These are phyloP conservation scores for Fagopyrum esculentum DNA, from an alignment of 148 eudicot species.

Conservation along the genomic window DNA sequence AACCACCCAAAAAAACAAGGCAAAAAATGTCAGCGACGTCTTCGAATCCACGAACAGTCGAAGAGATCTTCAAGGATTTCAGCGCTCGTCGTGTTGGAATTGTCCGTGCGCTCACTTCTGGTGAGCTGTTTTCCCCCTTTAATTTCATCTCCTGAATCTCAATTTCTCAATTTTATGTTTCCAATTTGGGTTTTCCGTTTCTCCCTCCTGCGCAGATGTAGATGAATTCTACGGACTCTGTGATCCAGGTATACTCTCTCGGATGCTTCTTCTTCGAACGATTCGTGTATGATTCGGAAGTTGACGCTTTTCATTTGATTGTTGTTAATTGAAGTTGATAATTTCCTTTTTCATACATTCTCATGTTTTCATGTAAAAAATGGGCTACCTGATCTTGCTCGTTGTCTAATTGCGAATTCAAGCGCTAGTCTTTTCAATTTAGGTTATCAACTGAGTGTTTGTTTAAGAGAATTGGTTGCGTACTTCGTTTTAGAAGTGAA, in stretches of 20 bases:
- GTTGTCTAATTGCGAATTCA: background rate
- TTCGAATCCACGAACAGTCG: constrained; percentile 77
- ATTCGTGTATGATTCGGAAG: background rate
- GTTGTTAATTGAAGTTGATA: background rate
- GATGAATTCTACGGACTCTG: constrained; percentile 86
- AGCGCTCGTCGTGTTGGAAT: constrained; percentile 70
- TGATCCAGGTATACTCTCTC: constrained; percentile 63
- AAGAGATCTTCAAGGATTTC: constrained; percentile 96
- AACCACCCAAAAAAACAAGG: constrained; percentile 1
- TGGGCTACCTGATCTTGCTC: background rate
- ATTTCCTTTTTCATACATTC: background rate
- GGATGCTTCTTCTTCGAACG: background rate
- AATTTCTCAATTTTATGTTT: background rate
- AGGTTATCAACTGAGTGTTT: background rate
- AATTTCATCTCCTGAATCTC: background rate
- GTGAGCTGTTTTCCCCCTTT: constrained; percentile 18
- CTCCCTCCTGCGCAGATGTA: constrained; percentile 51
- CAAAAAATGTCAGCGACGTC: constrained; percentile 62
- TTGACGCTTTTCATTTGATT: background rate
- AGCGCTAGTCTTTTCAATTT: background rate
- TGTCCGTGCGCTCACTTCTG: constrained; percentile 75
- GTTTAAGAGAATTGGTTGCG: background rate
- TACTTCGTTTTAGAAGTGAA: background rate
- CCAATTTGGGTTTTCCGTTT: constrained; percentile 16
- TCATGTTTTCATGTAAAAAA: background rate